Evolutionary conservation across 2,329 filamentous ascomycete species (phyloP).

Genomic region (Colletotrichum sp.): DNA sequence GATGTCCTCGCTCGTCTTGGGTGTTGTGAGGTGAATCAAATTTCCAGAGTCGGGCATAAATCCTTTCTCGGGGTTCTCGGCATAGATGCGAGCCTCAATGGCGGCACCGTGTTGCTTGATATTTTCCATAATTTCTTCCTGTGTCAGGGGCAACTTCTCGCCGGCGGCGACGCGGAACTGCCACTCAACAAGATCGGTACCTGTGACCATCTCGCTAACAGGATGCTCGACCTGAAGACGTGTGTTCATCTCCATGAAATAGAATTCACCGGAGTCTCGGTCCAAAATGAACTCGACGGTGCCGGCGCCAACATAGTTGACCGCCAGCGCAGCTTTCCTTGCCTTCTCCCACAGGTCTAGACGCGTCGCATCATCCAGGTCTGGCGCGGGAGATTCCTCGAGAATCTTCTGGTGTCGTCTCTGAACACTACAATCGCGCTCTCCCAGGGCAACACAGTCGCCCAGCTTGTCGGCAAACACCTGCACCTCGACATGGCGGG

Average conservation of each 20-base stretch:
- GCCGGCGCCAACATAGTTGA: slow-evolving; percentile 87
- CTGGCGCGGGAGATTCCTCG: slow-evolving; percentile 84
- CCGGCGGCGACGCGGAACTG: slow-evolving; percentile 79
- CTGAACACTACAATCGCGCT: slow-evolving; percentile 89
- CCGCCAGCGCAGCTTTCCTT: slow-evolving; percentile 70
- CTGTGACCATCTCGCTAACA: slow-evolving; percentile 77
- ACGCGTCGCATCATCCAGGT: slow-evolving; percentile 61
- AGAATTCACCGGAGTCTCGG: slow-evolving; percentile 81
- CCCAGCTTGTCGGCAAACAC: slow-evolving; percentile 85
- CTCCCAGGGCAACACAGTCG: slow-evolving; percentile 81
- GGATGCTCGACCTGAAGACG: slow-evolving; percentile 96
- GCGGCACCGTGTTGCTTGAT: slow-evolving; percentile 83
- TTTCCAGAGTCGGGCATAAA: slow-evolving; percentile 95
- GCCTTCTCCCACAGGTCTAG: slow-evolving; percentile 71
- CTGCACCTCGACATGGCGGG: slow-evolving; percentile 88
- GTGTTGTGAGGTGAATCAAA: slow-evolving; percentile 82
- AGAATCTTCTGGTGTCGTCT: slow-evolving; percentile 89
- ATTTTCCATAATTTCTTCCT: slow-evolving; percentile 70
- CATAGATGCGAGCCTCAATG: slow-evolving; percentile 96
- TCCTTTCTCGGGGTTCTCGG: slow-evolving; percentile 88
- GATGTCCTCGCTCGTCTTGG: slow-evolving; percentile 71
- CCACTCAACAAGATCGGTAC: slow-evolving; percentile 87
- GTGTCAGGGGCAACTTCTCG: slow-evolving; percentile 60
- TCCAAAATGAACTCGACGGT: slow-evolving; percentile 93
- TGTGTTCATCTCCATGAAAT: slow-evolving; percentile 85